Base-by-base conservation (phyloP, 1,139 yeast genomes). In the Sugiyamaella xylanicola region DNA sequence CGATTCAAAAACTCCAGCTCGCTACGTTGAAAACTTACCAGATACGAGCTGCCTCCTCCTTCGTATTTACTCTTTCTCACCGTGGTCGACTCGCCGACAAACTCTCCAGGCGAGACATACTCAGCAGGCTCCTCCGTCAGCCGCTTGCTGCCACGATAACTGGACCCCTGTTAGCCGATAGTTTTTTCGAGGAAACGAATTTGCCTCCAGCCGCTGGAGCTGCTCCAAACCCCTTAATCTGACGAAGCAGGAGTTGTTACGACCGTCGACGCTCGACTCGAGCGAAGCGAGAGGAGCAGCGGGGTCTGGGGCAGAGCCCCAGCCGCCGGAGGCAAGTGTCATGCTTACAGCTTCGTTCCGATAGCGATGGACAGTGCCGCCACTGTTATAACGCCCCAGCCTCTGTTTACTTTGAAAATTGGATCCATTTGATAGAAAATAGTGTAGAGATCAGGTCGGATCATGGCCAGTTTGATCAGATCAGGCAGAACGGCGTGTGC, bases 41-140 rank as follows among this genome's bases (percentile, higher is more conserved):
- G 55, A 53, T 65, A 68, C 7, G 74, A 64, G 59, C 65, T 66
- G 3, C 75, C 75, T 4, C 73, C 75, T 1, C 75, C 75, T 51
- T 72, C 72, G 57, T 70, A 72, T 48, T 68, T 68, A 48, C 72
- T 68, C 57, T 67, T 69, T 43, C 76, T 61, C 57, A 66, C 62
- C 35, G 66, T 68, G 2, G 67, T 61, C 1, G 68, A 60, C 39
- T 61, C 66, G 19, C 74, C 74, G n/a, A 64, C 65, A 56, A 61
- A 72, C 21, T 72, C 64, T 11, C 75, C 75, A 8, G 76, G 74
- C 17, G 64, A 65, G 15, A 57, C 55, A n/a, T 59, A 58, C 15
- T 64, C 62, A 25, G 62, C 66, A 29, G 57, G 61, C 42, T 55
- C 54, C 22, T 60, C 65, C 50, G 60, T 51, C 25, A 56, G 51